Evolutionary conservation across 2,329 filamentous ascomycete genomes (phyloP).

Genomic region (Penicillium crustosum): DNA sequence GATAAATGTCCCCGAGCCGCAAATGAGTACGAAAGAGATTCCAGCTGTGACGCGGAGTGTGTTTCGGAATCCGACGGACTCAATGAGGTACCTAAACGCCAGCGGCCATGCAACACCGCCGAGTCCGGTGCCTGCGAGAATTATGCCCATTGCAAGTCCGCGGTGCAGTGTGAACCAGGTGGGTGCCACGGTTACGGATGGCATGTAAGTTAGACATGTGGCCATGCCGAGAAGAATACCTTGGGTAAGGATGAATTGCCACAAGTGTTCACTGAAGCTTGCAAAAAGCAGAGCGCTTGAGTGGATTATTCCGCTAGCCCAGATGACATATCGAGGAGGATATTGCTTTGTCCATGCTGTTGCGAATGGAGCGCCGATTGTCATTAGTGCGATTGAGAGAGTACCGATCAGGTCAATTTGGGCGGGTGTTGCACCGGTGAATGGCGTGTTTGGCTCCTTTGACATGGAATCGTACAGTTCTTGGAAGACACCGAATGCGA

Average conservation of each 20-base stretch:
- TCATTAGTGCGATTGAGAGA: slow-evolving; percentile 38
- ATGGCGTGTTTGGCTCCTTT: slow-evolving; percentile 30
- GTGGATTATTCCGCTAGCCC: slow-evolving; percentile 33
- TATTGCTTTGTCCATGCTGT: slow-evolving; percentile 38
- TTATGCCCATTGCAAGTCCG: slow-evolving; percentile 42
- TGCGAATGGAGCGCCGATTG: slow-evolving; percentile 36
- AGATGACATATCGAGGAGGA: slow-evolving; percentile 31
- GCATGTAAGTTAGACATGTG: slow-evolving; percentile 40
- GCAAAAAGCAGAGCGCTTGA: slow-evolving; percentile 31
- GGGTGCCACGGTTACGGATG: slow-evolving; percentile 40
- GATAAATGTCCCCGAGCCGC: slow-evolving; percentile 23
- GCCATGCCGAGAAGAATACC: slow-evolving; percentile 41
- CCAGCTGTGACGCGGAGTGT: slow-evolving; percentile 37
- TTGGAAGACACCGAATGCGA: slow-evolving; percentile 45
- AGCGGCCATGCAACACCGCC: slow-evolving; percentile 42
- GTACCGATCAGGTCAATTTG: slow-evolving; percentile 43
- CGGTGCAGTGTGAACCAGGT: slow-evolving; percentile 39
- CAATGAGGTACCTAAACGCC: slow-evolving; percentile 31
- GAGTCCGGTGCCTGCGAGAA: slow-evolving; percentile 40
- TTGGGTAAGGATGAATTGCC: slow-evolving; percentile 36
- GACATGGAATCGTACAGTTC: slow-evolving; percentile 40
- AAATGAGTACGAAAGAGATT: slow-evolving; percentile 34
- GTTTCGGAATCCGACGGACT: slow-evolving; percentile 39
- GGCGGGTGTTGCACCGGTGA: slow-evolving; percentile 37
- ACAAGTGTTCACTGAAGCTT: slow-evolving; percentile 34